phyloP scores from a whole-genome alignment of 768 basidiomycete genomes.

The Podaxis sp. region DNA sequence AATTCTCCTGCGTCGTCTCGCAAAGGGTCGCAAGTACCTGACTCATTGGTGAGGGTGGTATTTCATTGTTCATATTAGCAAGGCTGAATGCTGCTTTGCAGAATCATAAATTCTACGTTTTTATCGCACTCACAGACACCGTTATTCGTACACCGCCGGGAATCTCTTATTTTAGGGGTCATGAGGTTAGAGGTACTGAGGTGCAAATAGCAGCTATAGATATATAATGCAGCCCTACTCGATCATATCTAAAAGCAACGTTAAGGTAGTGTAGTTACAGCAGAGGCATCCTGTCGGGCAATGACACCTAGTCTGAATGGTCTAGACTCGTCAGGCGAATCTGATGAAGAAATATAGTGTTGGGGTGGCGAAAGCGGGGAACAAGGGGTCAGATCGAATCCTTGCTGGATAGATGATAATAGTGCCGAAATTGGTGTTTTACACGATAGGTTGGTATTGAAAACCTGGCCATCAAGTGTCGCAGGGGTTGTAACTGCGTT shows the following conservation, averaged over 20 bases:
- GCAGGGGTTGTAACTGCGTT: constrained; percentile 20
- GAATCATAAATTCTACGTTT: background rate
- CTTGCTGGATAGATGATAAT: constrained; percentile 61
- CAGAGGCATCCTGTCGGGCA: background rate
- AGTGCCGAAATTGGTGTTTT: constrained; percentile 71
- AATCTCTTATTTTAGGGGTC: too few relatives aligned
- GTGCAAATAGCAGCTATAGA: background rate
- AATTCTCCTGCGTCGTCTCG: constrained; percentile 65
- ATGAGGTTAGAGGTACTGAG: background rate
- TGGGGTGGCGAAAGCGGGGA: constrained; percentile 61
- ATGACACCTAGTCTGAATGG: constrained; percentile 8
- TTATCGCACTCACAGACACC: too few relatives aligned
- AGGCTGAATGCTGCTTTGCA: background rate
- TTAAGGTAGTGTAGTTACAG: background rate
- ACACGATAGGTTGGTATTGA: constrained; percentile 10
- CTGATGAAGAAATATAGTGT: constrained; percentile 32
- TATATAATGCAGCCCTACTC: background rate
- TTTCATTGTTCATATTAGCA: background rate
- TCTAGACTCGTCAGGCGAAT: background rate
- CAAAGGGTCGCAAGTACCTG: constrained; percentile 78
- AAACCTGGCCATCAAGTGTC: constrained; percentile 7
- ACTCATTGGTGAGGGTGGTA: constrained; percentile 54
- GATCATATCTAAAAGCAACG: background rate
- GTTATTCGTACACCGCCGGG: too few relatives aligned
- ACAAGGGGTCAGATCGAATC: constrained; percentile 67